Base-by-base conservation (phyloP, 1,284 basidiomycete species). In the Mycena sp. region DNA sequence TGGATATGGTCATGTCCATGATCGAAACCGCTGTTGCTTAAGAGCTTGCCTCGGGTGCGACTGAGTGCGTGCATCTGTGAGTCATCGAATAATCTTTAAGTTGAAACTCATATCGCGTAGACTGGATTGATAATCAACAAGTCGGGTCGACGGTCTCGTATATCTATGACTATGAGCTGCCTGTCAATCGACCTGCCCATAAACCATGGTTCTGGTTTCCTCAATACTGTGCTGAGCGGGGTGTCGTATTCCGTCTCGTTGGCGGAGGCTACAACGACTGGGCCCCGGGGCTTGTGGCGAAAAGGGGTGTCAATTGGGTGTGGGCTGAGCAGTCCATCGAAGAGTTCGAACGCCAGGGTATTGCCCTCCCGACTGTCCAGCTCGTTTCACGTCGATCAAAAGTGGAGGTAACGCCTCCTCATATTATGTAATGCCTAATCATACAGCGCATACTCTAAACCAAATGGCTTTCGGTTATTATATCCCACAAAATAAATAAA, bases 161-260 rank as follows among this genome's bases (percentile, higher is more conserved):
- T 6, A 45, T 55, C n/a, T 55, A 32, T 45, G 53, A 32, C 16
- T 12, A 21, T 12, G 21, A 35, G 1, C 21, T 55, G 21, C 41
- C 53, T 25, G 6, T 30, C n/a, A n/a, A 35, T 32, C 41, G 41
- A 29, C 41, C 53, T 12, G 16, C 14, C n/a, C 21, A 55, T 21
- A 55, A 14, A 37, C 41, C 41, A 4, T 55, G 53, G 53, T 55
- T 17, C 12, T 55, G 41, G 41, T 55, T 55, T 30, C 29, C 41
- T 4, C 17, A 45, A 25, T 32, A 45, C 23, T 44, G 41, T 12
- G 23, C 16, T 32, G 25, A 45, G 14, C 21, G 32, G 14, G 53
- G 53, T 26, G 32, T 55, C 32, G 53, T 26, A 6, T 54, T 21
- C 40, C 5, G 52, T 12, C 3, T 38, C 28, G 40, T 43, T 14